Evolutionary conservation across 352 stramenopile species (phyloP).

Genomic region (Saprolegnia diclina): DNA sequence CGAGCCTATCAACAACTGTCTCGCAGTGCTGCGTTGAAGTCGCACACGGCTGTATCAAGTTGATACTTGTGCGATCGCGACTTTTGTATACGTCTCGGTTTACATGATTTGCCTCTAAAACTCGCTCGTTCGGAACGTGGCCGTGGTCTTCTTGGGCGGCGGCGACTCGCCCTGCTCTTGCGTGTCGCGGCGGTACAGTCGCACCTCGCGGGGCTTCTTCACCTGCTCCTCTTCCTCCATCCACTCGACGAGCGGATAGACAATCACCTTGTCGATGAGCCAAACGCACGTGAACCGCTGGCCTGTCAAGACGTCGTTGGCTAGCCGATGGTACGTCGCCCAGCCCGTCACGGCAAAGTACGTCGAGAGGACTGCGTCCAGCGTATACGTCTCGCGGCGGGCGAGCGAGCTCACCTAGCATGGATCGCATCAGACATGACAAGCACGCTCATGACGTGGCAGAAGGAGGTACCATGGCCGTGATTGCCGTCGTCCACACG

Average conservation of each 20-base stretch:
- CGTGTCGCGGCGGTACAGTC: constrained; percentile 18
- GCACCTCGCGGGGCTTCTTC: neutral
- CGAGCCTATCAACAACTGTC: neutral
- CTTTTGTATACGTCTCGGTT: no score
- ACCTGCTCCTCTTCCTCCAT: constrained; percentile 10
- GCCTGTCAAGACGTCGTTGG: constrained; percentile 22
- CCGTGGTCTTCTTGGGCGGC: constrained; percentile 4
- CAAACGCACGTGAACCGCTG: constrained; percentile 20
- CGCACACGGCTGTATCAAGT: no score
- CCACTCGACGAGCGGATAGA: constrained; percentile 21
- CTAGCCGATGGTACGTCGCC: constrained; percentile 20
- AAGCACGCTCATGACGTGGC: neutral
- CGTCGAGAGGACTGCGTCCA: constrained; percentile 16
- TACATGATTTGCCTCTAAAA: neutral
- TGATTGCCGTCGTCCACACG: constrained; percentile 17
- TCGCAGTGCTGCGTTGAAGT: no score
- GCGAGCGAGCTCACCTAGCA: constrained; percentile 21
- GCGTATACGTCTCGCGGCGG: constrained; percentile 19
- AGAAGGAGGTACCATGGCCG: constrained; percentile 11
- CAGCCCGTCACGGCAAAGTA: constrained; percentile 22
- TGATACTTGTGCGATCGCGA: no score
- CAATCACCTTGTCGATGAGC: constrained; percentile 23
- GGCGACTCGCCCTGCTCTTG: neutral
- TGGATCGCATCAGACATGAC: no score
- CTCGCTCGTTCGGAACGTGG: constrained; percentile 22